Evolutionary conservation across 2,329 filamentous ascomycete species (phyloP).

Genomic region (Trichophyton rubrum): DNA sequence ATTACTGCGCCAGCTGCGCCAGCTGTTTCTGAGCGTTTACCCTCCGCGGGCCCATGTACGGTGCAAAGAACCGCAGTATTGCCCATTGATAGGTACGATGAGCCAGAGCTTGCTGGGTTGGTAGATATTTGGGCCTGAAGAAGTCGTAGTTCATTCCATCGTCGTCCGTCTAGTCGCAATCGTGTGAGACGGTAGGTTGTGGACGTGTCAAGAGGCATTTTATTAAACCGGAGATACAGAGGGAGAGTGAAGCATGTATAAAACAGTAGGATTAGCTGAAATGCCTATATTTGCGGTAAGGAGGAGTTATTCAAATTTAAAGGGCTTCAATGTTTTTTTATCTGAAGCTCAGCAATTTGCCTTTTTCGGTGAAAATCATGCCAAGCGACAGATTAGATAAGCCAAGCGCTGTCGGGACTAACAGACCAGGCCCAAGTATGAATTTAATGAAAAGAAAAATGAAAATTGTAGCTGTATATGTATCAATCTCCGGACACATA

Average conservation of each 20-base stretch:
- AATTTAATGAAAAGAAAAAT: too few species aligned
- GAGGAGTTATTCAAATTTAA: not conserved
- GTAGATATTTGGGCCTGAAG: constrained; percentile 82
- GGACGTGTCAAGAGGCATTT: constrained; percentile 89
- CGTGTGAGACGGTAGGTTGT: constrained; percentile 81
- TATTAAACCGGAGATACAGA: constrained; percentile 8
- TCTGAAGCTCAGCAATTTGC: constrained; percentile 3
- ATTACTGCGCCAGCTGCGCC: constrained; percentile 50
- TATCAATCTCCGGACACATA: too few species aligned
- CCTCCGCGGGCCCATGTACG: constrained; percentile 72
- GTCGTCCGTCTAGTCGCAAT: constrained; percentile 66
- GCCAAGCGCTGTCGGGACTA: not conserved
- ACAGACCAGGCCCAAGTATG: too few species aligned
- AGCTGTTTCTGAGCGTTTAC: constrained; percentile 38
- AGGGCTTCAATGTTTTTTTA: not conserved
- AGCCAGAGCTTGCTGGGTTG: constrained; percentile 84
- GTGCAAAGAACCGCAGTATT: constrained; percentile 96
- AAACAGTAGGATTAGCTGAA: not conserved
- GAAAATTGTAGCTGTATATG: too few species aligned
- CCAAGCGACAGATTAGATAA: not conserved
- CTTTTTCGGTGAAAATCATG: not conserved
- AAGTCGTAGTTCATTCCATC: constrained; percentile 93
- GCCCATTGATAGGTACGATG: constrained; percentile 88
- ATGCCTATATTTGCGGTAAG: not conserved
- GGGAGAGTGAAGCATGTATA: not conserved